Percentiles rank a stretch among this genome's conserved stretches.
phyloP scores from a whole-genome alignment of 1,284 basidiomycete species.

The Fomitopsis schrenkii region DNA sequence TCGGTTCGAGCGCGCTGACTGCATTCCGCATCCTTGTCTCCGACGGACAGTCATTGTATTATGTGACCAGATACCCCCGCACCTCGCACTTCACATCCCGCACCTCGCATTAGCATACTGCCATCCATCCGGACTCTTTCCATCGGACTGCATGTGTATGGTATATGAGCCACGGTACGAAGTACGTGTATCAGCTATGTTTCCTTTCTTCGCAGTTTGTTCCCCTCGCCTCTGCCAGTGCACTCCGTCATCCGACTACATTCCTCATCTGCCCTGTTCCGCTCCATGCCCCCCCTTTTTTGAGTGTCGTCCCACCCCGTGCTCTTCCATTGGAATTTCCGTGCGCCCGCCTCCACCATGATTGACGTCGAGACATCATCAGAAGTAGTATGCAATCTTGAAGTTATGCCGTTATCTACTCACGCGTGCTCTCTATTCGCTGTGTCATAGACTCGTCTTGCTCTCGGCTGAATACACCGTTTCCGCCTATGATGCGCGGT shows the following conservation, averaged over 20 bases:
- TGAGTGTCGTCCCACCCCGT: neutral
- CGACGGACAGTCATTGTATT: neutral
- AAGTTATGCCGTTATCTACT: slow-evolving; percentile 23
- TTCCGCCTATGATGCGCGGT: neutral
- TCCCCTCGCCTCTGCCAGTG: neutral
- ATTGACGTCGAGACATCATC: neutral
- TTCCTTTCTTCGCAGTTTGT: neutral
- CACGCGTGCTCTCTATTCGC: slow-evolving; percentile 18
- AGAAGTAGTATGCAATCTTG: slow-evolving; percentile 9
- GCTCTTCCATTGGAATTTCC: neutral
- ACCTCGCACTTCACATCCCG: neutral
- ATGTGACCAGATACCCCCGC: neutral
- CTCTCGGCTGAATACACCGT: slow-evolving; percentile 5
- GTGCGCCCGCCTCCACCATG: neutral
- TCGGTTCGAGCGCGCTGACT: no score
- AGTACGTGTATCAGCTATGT: neutral
- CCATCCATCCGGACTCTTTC: neutral
- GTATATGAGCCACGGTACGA: neutral
- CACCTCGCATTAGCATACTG: neutral
- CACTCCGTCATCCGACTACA: neutral
- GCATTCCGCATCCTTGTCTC: neutral
- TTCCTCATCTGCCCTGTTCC: neutral
- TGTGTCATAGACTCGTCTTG: slow-evolving; percentile 10
- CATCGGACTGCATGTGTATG: neutral
- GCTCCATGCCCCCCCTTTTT: neutral